Percentiles rank a stretch among this genome's conserved stretches.
phyloP scores from a whole-genome alignment of 2,329 filamentous ascomycete genomes.

The Aspergillus novofumigatus region DNA sequence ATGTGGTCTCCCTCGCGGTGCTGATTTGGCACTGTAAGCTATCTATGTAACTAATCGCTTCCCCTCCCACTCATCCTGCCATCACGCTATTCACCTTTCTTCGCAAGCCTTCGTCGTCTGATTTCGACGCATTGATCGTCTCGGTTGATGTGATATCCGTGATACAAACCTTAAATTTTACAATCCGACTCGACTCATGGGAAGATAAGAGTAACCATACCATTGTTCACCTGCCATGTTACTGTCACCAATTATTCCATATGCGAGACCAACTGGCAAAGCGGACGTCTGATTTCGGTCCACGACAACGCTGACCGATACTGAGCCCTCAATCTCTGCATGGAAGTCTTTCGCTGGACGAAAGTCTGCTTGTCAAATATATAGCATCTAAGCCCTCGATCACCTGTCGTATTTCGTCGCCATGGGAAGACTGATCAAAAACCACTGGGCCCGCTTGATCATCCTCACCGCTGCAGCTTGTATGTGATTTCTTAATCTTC shows the following conservation, averaged over 20 bases:
- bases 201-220: not conserved
- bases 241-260: slow-evolving; percentile 4
- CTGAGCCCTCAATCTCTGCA: not conserved
- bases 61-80: slow-evolving; percentile 6
- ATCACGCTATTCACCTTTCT: not conserved
- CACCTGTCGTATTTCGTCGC: not conserved
- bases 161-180: slow-evolving; percentile 5
- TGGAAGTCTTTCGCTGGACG: slow-evolving; percentile 25
- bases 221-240: slow-evolving; percentile 11
- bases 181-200: not conserved
- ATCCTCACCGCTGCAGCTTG: slow-evolving; percentile 77
- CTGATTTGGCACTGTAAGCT: slow-evolving; percentile 12
- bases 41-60: slow-evolving; percentile 9
- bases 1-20: slow-evolving; percentile 9
- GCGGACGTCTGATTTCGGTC: slow-evolving; percentile 7
- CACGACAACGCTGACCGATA: not conserved
- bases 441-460: slow-evolving; percentile 96
- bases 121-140: slow-evolving; percentile 8
- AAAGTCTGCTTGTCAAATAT: slow-evolving; percentile 9
- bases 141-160: slow-evolving; percentile 11
- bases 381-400: not conserved
- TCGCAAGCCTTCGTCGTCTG: not conserved
- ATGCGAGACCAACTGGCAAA: slow-evolving; percentile 2
- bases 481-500: slow-evolving; percentile 43
- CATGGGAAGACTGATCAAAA: slow-evolving; percentile 99